Base-by-base conservation (phyloP, 352 stramenopile genomes). In the Phytophthora meadii region DNA sequence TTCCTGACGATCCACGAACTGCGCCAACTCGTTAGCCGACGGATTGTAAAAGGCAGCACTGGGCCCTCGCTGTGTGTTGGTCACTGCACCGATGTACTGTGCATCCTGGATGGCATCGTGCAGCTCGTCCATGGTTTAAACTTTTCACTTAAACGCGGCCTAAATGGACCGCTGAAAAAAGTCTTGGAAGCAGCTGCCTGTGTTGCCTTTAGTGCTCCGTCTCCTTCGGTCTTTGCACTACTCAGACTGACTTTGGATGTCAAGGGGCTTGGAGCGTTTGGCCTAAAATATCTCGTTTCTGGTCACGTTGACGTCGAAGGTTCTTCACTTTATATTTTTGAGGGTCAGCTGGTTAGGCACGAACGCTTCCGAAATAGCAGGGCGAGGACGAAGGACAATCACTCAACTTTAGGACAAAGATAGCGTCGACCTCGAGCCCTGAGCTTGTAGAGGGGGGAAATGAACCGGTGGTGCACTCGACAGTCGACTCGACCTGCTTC, bases 101-200 rank as follows among this genome's bases (percentile, higher is more conserved):
- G 88, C 88, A 57, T 97, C 89, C 61, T 96, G 87, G 47, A 97
- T 93, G 42, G 88, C 88, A 75, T 97, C 89, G 53, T 96, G 87
- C 25, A 97, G 78, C 65, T 93, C 88, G 59, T 97, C 86, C 89
- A 97, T 96, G 8, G 8, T 36, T 36, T 36, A 5, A 36, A 36
- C 30, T 11, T 36, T 36, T 36, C 1, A 10, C 30, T 36, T 15
- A 36, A 36, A 36, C 30, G 30, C 30, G 30, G 30, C 30, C 30
- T 36, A 11, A 10, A 36, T 36, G 30, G 30, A 36, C 30, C 30
- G 30, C 30, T 36, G 9, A 62, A 27, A 62, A 27, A 28, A 39
- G 24, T 24, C 40, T n/a, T 11, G 45, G 24, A 46, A 3, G 49
- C 24, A 42, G 28, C 48, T 15, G 6, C 42, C 28, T 30, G 42